These are phyloP conservation scores for Somion occarium DNA, from an alignment of 1,284 basidiomycete genomes.

Conservation along the genomic window DNA sequence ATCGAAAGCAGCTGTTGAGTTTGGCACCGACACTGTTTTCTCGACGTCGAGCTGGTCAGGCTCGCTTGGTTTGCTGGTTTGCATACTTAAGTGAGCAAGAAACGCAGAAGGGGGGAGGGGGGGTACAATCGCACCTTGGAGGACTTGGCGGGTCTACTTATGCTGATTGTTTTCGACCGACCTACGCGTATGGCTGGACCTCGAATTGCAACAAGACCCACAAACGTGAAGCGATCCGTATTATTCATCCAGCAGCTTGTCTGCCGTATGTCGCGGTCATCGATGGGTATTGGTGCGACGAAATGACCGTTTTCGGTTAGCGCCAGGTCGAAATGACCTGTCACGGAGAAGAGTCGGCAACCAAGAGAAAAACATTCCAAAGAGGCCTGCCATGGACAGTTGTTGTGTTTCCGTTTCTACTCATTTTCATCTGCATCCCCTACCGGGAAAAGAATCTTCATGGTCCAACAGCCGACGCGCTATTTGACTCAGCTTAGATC, in stretches of 20 bases:
- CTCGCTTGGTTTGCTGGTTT: neutral
- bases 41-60: slow-evolving; percentile 15
- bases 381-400: no score
- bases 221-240: neutral
- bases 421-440: no score
- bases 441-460: no score
- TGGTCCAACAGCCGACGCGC: no score
- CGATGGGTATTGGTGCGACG: neutral
- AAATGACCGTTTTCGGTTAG: neutral
- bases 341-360: neutral
- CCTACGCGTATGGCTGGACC: neutral
- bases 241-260: neutral
- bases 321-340: neutral
- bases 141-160: no score
- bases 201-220: neutral
- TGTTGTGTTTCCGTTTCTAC: no score
- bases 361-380: neutral
- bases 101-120: neutral
- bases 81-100: neutral
- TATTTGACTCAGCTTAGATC: no score
- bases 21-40: neutral
- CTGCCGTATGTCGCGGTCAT: neutral
- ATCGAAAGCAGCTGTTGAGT: neutral
- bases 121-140: no score
- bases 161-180: no score